These are phyloP conservation scores for Pleurotus cornucopiae DNA, from an alignment of 768 basidiomycete genomes.

Conservation along the genomic window DNA sequence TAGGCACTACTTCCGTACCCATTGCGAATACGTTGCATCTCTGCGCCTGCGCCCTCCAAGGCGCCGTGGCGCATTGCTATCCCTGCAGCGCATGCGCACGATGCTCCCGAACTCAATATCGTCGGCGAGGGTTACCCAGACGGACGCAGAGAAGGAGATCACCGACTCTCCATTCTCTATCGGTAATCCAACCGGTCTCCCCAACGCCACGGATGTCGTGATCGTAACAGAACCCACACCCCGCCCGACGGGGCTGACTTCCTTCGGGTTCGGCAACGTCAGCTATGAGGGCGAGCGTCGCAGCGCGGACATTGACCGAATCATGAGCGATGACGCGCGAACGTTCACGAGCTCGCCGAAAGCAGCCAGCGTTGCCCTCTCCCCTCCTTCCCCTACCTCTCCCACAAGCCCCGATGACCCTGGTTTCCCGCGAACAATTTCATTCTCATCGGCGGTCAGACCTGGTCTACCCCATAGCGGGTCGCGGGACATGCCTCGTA, in stretches of 20 bases:
- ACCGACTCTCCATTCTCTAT: not conserved
- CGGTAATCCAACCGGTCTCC: too few species aligned
- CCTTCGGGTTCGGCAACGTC: too few species aligned
- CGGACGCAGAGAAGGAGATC: slow-evolving; percentile 9
- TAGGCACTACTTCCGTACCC: slow-evolving; percentile 40
- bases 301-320: too few species aligned
- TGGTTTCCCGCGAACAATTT: not conserved
- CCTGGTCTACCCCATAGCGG: slow-evolving; percentile 10
- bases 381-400: slow-evolving; percentile 15
- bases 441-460: slow-evolving; percentile 10
- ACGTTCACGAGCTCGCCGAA: slow-evolving; percentile 31
- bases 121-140: slow-evolving; percentile 19
- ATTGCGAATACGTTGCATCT: slow-evolving; percentile 33
- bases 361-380: slow-evolving; percentile 19
- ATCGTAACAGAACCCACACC: not conserved
- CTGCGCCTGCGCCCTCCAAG: slow-evolving; percentile 10
- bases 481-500: slow-evolving; percentile 14
- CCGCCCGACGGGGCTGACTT: not conserved
- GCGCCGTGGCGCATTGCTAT: slow-evolving; percentile 12
- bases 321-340: slow-evolving; percentile 14
- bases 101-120: slow-evolving; percentile 30
- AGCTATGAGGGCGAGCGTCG: too few species aligned
- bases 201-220: not conserved
- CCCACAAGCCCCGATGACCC: not conserved
- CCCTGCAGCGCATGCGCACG: slow-evolving; percentile 19